These are phyloP conservation scores for Arctostaphylos glauca DNA, from an alignment of 148 eudicot genomes.

Conservation along the genomic window DNA sequence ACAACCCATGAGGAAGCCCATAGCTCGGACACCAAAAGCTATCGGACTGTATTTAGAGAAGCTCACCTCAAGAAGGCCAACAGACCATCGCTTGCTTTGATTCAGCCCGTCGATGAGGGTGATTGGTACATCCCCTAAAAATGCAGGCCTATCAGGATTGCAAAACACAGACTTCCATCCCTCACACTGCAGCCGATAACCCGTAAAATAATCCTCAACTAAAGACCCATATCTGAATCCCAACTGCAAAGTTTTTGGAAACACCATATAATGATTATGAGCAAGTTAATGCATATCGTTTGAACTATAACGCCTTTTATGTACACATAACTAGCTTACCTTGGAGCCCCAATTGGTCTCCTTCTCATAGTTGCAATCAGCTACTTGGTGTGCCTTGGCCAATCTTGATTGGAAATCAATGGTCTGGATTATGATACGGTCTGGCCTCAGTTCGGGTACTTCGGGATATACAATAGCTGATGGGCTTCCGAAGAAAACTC, in stretches of 20 bases:
- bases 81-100: conserved; percentile 51
- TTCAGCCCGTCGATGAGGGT: conserved; percentile 38
- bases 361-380: conserved; percentile 33
- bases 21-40: no score
- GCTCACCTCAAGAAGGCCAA: no score
- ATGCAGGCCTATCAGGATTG: conserved; percentile 49
- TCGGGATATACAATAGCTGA: conserved; percentile 15
- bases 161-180: conserved; percentile 58
- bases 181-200: conserved; percentile 48
- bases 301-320: not conserved
- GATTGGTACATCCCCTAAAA: conserved; percentile 53
- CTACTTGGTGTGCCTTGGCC: conserved; percentile 26
- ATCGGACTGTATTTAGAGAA: no score
- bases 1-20: no score
- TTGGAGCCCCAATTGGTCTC: conserved; percentile 37
- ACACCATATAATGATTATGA: not conserved
- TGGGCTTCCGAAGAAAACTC: conserved; percentile 45
- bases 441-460: conserved; percentile 23
- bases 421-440: conserved; percentile 13
- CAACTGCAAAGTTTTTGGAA: conserved; percentile 29
- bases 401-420: conserved; percentile 12
- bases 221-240: conserved; percentile 65
- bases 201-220: conserved; percentile 55
- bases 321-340: conserved; percentile 11
- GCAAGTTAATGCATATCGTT: not conserved